A percentile compares a stretch with the other conserved stretches of the same genome.
Conservation (phyloP, 768 basidiomycete species). For the Suillus hirtellus region DNA sequence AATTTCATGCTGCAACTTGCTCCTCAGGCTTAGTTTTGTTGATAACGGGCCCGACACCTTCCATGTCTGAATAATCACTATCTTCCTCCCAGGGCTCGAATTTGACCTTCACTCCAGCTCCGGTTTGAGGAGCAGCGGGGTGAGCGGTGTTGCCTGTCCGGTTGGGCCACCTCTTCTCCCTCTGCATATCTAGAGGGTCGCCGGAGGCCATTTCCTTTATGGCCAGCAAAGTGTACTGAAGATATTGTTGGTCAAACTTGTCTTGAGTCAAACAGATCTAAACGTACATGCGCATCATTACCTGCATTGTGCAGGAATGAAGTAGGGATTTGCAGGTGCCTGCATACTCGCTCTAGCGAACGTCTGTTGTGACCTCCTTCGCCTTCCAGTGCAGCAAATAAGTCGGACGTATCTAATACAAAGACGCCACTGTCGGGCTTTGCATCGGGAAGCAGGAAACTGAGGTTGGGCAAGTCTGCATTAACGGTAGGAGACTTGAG, state of each 20-base stretch:
- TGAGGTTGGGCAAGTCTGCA: slow-evolving; percentile 52
- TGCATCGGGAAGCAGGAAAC: slow-evolving; percentile 57
- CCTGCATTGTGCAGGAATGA: slow-evolving; percentile 78
- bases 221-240: slow-evolving; percentile 69
- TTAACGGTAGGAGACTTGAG: slow-evolving; percentile 51
- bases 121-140: slow-evolving; percentile 22
- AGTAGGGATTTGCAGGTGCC: slow-evolving; percentile 58
- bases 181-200: slow-evolving; percentile 70
- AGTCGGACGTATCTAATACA: slow-evolving; percentile 70
- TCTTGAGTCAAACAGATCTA: neutral
- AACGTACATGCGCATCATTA: slow-evolving; percentile 78
- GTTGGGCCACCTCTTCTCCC: slow-evolving; percentile 79
- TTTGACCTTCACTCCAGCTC: slow-evolving; percentile 48
- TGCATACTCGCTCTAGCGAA: slow-evolving; percentile 61
- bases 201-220: slow-evolving; percentile 74
- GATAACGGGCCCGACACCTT: slow-evolving; percentile 35
- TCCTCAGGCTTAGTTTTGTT: slow-evolving; percentile 14
- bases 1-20: slow-evolving; percentile 10
- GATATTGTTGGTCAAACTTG: slow-evolving; percentile 10
- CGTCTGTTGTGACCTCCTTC: slow-evolving; percentile 51
- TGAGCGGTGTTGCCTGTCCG: slow-evolving; percentile 36
- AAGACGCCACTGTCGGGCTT: slow-evolving; percentile 55
- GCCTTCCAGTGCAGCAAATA: slow-evolving; percentile 77
- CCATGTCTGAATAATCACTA: slow-evolving; percentile 44
- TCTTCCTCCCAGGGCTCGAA: slow-evolving; percentile 65